phyloP scores from a whole-genome alignment of 73 alveolate species.

The Tetrahymena thermophila region DNA sequence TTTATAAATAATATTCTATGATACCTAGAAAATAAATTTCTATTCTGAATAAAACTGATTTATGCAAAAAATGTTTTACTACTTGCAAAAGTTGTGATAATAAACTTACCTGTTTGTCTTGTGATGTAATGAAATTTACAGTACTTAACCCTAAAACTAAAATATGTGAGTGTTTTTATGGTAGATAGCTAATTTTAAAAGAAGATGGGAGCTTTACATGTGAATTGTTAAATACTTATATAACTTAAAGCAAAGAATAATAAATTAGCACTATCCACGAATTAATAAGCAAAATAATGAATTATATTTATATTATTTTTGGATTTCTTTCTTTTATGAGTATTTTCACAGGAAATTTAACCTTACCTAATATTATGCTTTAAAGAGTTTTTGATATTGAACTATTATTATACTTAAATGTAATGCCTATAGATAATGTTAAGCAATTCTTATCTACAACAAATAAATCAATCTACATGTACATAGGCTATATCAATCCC shows the following conservation, averaged over 20 bases:
- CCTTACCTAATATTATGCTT: background rate
- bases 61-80: background rate
- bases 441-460: background rate
- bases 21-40: background rate
- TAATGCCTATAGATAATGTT: background rate
- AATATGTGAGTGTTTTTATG: background rate
- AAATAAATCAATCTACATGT: background rate
- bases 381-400: background rate
- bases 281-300: background rate
- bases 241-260: background rate
- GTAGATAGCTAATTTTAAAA: background rate
- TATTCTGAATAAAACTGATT: background rate
- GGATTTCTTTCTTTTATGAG: background rate
- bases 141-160: background rate
- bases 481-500: background rate
- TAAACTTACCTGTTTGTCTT: background rate
- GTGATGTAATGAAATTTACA: background rate
- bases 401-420: background rate
- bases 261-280: background rate
- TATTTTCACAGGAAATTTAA: background rate
- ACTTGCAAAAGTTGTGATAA: background rate
- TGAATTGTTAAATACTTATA: background rate
- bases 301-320: background rate
- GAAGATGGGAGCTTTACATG: background rate
- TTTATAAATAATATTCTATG: background rate